Conservation (phyloP, 257 asterid genomes). For the Oldenlandia corymbosa region DNA sequence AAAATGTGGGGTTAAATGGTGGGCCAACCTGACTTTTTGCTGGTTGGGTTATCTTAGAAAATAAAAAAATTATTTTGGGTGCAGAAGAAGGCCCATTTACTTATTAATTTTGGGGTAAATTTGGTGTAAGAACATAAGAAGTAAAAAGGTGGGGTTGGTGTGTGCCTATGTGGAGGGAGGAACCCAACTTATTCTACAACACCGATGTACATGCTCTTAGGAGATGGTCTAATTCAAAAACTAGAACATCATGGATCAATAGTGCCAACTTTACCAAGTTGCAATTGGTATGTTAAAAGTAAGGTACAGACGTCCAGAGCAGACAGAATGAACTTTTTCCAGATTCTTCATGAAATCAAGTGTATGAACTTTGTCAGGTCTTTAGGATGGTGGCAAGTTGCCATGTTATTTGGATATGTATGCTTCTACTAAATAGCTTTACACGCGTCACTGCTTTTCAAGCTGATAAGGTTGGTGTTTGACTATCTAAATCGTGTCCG, state of each 20-base stretch:
- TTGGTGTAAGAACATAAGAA: too few species aligned
- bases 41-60: too few species aligned
- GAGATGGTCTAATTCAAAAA: not conserved
- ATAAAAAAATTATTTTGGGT: too few species aligned
- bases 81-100: too few species aligned
- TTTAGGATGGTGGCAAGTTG: not conserved
- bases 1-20: too few species aligned
- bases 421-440: not conserved
- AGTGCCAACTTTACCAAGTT: constrained; percentile 1
- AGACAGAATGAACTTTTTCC: not conserved
- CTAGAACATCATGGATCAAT: not conserved
- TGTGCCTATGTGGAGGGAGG: too few species aligned
- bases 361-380: not conserved
- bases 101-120: too few species aligned
- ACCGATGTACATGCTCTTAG: not conserved
- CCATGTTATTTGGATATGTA: not conserved
- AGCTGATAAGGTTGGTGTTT: not conserved
- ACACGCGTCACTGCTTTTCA: not conserved
- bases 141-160: too few species aligned
- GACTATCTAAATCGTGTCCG: not conserved
- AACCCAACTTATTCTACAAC: too few species aligned
- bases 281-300: not conserved
- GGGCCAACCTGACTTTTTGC: too few species aligned
- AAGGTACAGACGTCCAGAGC: not conserved
- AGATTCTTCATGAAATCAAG: not conserved